A percentile compares a stretch with the other conserved stretches of the same genome.
Conservation (phyloP, 768 basidiomycete species). For the Suillus ampliporus region DNA sequence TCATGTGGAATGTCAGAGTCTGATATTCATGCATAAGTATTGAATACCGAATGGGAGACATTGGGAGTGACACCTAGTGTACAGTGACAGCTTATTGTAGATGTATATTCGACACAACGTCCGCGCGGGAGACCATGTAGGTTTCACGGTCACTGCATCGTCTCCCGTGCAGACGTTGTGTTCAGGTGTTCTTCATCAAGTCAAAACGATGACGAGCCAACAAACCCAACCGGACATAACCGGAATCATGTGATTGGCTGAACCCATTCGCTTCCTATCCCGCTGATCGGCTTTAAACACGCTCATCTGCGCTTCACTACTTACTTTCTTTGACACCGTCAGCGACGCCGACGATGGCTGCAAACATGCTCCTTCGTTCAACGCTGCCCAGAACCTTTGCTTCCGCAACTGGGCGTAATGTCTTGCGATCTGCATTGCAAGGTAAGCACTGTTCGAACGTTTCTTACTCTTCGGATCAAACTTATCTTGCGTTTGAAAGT, state of each 20-base stretch:
- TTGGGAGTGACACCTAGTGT: too few relatives aligned
- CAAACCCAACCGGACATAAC: neutral
- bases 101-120: too few relatives aligned
- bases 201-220: too few relatives aligned
- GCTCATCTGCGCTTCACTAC: slow-evolving; percentile 6
- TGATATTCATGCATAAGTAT: too few relatives aligned
- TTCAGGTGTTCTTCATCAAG: too few relatives aligned
- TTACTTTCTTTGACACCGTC: neutral
- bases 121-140: too few relatives aligned
- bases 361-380: slow-evolving; percentile 54
- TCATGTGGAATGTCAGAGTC: too few relatives aligned
- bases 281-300: slow-evolving; percentile 2
- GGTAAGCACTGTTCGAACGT: slow-evolving; percentile 37
- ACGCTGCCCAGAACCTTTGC: slow-evolving; percentile 51
- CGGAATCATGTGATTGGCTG: slow-evolving; percentile 6
- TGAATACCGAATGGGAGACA: too few relatives aligned
- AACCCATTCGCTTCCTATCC: too few relatives aligned
- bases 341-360: slow-evolving; percentile 51
- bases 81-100: too few relatives aligned
- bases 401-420: slow-evolving; percentile 43
- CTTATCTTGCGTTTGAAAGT: slow-evolving; percentile 34
- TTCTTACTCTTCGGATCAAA: neutral
- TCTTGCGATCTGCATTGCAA: slow-evolving; percentile 47
- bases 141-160: too few relatives aligned
- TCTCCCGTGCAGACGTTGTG: too few relatives aligned